phyloP scores from a whole-genome alignment of 768 basidiomycete genomes.

The Hysterangium stoloniferum region DNA sequence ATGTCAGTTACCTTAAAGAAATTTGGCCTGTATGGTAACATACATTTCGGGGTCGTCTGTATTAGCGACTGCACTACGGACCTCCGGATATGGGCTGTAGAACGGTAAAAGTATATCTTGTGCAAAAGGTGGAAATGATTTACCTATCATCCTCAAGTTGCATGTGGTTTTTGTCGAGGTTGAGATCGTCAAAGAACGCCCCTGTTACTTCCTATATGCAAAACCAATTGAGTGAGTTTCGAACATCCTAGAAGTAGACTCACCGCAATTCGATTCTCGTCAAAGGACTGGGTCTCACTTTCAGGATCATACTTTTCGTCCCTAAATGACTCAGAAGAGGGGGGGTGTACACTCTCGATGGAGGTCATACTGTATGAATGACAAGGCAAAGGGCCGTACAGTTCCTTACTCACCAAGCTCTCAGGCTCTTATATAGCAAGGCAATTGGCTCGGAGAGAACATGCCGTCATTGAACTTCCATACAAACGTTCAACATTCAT shows the following conservation, averaged over 20 bases:
- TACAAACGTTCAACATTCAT: too few species aligned
- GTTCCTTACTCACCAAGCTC: too few species aligned
- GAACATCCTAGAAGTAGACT: too few species aligned
- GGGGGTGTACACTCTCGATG: too few species aligned
- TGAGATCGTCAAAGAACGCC: slow-evolving; percentile 27
- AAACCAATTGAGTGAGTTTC: not conserved
- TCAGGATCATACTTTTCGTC: not conserved
- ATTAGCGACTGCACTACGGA: slow-evolving; percentile 42
- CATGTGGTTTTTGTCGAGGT: slow-evolving; percentile 24
- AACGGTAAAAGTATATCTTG: slow-evolving; percentile 17
- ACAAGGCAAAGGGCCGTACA: too few species aligned
- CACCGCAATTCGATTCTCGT: not conserved
- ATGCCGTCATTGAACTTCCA: too few species aligned
- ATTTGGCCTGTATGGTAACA: slow-evolving; percentile 4
- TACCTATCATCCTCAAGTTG: slow-evolving; percentile 15
- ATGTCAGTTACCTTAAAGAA: slow-evolving; percentile 7
- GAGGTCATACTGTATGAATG: too few species aligned
- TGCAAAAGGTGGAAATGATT: not conserved
- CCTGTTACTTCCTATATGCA: slow-evolving; percentile 5
- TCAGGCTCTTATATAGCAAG: too few species aligned
- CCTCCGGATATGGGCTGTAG: slow-evolving; percentile 39
- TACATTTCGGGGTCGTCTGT: slow-evolving; percentile 37
- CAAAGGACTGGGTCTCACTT: not conserved
- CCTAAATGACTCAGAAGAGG: too few species aligned
- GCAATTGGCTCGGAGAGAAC: too few species aligned